phyloP scores from a whole-genome alignment of 148 eudicot species.

The Agrostemma githago region DNA sequence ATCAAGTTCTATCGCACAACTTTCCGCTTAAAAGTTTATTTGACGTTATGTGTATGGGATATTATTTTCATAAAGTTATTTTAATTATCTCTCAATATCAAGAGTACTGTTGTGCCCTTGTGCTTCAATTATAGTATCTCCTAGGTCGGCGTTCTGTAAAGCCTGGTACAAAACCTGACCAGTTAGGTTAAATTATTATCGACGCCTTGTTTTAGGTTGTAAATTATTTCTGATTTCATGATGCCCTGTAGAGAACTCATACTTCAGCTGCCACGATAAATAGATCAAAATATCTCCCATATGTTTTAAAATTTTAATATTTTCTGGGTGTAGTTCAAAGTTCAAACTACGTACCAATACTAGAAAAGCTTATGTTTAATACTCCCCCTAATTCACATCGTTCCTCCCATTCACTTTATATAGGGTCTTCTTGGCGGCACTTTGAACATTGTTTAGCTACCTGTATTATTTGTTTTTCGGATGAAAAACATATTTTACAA shows the following conservation, averaged over 20 bases:
- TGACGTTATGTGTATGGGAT: background rate
- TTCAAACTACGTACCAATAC: background rate
- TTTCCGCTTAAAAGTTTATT: slow-evolving; percentile 12
- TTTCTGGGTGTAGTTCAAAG: background rate
- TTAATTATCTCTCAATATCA: background rate
- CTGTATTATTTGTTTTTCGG: no score
- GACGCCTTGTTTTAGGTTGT: background rate
- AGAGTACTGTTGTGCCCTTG: background rate
- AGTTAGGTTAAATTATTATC: background rate
- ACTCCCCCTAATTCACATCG: no score
- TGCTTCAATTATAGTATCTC: background rate
- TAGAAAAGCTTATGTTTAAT: background rate
- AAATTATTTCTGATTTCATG: background rate
- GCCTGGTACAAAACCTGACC: background rate
- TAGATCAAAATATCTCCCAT: background rate
- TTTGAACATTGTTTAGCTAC: no score
- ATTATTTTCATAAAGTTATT: background rate
- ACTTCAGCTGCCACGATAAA: background rate
- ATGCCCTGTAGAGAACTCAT: background rate
- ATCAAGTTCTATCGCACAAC: background rate
- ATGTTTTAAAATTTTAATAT: no score
- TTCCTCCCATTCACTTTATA: no score
- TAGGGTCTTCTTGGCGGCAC: no score
- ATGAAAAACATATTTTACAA: no score
- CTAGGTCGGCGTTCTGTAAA: background rate